Evolutionary conservation across 1,139 yeast species (phyloP).

Genomic region (Candida sanyaensis): DNA sequence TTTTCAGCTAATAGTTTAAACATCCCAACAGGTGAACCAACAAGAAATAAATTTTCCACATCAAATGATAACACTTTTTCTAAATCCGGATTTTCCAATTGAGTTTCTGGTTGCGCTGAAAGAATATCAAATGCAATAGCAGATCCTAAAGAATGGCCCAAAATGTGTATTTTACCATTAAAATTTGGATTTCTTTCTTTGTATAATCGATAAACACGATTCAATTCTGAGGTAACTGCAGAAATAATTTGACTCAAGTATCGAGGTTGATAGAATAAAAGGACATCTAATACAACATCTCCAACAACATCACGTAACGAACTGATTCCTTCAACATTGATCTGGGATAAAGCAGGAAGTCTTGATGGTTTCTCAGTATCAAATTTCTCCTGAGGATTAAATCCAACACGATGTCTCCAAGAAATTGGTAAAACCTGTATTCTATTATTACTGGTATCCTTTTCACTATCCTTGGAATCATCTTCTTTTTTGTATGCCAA

Average conservation of each 20-base stretch:
- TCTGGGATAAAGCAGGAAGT: conserved; percentile 67
- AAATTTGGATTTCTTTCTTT: conserved; percentile 69
- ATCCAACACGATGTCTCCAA: conserved; percentile 74
- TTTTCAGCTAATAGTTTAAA: conserved; percentile 70
- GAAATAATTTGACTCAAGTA: conserved; percentile 63
- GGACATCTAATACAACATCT: conserved; percentile 83
- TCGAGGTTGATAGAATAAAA: conserved; percentile 79
- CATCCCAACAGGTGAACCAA: conserved; percentile 91
- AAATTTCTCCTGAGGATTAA: conserved; percentile 48
- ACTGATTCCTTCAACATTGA: conserved; percentile 79
- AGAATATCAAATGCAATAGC: conserved; percentile 81
- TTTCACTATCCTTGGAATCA: conserved; percentile 21
- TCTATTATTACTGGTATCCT: conserved; percentile 44
- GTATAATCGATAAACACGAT: conserved; percentile 63
- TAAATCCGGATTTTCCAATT: conserved; percentile 21
- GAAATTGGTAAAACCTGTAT: conserved; percentile 78
- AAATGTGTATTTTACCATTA: conserved; percentile 73
- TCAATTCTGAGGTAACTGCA: conserved; percentile 71
- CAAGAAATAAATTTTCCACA: conserved; percentile 73
- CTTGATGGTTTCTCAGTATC: conserved; percentile 33
- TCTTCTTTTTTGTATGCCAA: conserved; percentile 21
- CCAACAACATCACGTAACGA: conserved; percentile 78
- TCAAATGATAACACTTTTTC: conserved; percentile 59
- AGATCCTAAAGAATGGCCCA: conserved; percentile 93
- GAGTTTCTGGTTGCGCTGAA: conserved; percentile 51